Conservation (phyloP, 2,329 filamentous ascomycete species). For the Chlorencoelia australis region DNA sequence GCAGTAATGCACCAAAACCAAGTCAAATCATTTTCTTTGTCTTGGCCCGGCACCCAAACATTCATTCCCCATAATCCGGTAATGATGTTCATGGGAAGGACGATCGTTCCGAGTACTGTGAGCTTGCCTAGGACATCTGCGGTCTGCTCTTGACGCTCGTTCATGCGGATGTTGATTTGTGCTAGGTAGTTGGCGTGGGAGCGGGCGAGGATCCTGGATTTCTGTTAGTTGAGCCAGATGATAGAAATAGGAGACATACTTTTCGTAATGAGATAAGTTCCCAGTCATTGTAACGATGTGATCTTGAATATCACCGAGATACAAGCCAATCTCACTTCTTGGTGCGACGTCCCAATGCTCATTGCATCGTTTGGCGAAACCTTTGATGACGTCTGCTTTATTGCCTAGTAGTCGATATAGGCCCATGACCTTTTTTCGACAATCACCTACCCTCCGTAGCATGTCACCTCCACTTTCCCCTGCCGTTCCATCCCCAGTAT, state of each 20-base stretch:
- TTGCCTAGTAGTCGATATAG: conserved; percentile 87
- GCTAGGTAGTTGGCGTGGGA: conserved; percentile 97
- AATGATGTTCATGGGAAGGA: conserved; percentile 97
- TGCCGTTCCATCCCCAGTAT: conserved; percentile 29
- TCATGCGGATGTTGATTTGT: conserved; percentile 98
- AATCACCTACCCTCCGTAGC: conserved; percentile 85
- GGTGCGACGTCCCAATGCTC: conserved; percentile 97
- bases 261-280: conserved; percentile 92
- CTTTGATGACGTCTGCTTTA: conserved; percentile 98
- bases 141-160: conserved; percentile 91
- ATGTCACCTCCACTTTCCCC: conserved; percentile 60
- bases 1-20: conserved; percentile 72
- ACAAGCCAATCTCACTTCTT: conserved; percentile 90
- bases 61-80: conserved; percentile 99
- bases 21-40: conserved; percentile 59
- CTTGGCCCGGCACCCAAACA: conserved; percentile 88
- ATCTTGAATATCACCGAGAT: conserved; percentile 96
- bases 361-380: conserved; percentile 95
- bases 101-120: conserved; percentile 92
- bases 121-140: conserved; percentile 90
- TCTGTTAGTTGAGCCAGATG: background rate
- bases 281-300: conserved; percentile 99
- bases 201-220: conserved; percentile 66
- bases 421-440: conserved; percentile 94
- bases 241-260: conserved; percentile 45